Base-by-base conservation (phyloP, 495 filamentous ascomycete species). In the Podospora anserina region DNA sequence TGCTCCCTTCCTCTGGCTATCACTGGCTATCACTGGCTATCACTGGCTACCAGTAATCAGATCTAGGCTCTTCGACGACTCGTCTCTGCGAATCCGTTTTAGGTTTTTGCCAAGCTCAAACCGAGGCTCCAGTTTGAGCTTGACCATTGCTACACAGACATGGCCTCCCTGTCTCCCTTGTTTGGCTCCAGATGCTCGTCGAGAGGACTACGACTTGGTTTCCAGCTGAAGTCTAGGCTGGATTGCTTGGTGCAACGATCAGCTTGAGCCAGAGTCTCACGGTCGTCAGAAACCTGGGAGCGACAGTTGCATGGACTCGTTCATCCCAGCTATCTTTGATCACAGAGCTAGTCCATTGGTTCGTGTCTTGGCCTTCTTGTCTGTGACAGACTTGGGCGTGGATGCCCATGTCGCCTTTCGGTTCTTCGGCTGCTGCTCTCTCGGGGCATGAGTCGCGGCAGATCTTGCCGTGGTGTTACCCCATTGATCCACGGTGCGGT, bases 391-490 rank as follows among this genome's bases (percentile, higher is more conserved):
- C 61, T 32, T 49, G 61, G n/a, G 34, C 61, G 28, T 63, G 61
- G 61, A 32, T 5, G 7, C 61, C 39, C 61, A 63, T 63, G 61
- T 19, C 61, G 18, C 32, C 9, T 16, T 63, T 63, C 30, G 61
- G 32, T 32, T 63, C n/a, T 18, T 55, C 63, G 68, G 66, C 54
- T 30, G 32, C 60, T 49, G 39, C 39, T 49, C 9, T 34, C 59
- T 19, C 49, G 23, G 28, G 58, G 16, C 74, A 72, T 72, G 74
- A 74, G 68, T 69, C 70, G 68, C 66, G 66, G 65, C 67, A 64
- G n/a, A 59, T 58, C 64, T 58, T 73, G 64, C 49, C 65, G 23
- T 28, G 39, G 39, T 49, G 28, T 53, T n/a, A 6, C 27, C 58
- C 28, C 28, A 32, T 62, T 39, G 64, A 70, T 75, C 70, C 19